phyloP scores from a whole-genome alignment of 495 filamentous ascomycete genomes.

The Platismatia glauca region DNA sequence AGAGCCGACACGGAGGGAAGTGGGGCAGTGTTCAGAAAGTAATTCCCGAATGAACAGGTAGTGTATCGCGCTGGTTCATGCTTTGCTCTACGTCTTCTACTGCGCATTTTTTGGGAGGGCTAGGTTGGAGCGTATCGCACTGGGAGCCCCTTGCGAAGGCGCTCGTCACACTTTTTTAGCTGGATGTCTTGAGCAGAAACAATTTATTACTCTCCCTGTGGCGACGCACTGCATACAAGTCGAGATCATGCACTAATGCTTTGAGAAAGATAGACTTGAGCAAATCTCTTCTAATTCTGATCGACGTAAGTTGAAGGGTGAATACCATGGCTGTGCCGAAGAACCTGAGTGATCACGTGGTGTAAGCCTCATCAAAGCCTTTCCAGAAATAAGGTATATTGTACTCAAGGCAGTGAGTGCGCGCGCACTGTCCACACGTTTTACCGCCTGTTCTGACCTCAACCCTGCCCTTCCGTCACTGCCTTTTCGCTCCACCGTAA shows the following conservation, averaged over 20 bases:
- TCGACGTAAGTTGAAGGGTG: too few species aligned
- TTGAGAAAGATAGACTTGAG: not conserved
- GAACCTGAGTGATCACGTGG: too few species aligned
- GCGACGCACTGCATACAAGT: not conserved
- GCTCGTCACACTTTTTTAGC: not conserved
- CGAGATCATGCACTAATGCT: not conserved
- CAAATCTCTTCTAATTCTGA: too few species aligned
- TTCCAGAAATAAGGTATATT: too few species aligned
- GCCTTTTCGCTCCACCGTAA: too few species aligned
- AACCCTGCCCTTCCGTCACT: too few species aligned
- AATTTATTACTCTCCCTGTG: not conserved
- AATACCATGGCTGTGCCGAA: too few species aligned
- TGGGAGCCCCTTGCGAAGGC: not conserved
- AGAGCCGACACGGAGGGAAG: not conserved
- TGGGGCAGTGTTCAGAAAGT: not conserved
- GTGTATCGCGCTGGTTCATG: not conserved
- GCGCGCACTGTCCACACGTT: too few species aligned
- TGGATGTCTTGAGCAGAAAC: not conserved
- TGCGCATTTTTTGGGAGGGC: not conserved
- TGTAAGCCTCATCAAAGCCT: too few species aligned
- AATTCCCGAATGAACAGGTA: not conserved
- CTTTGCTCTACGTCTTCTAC: not conserved
- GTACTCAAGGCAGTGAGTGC: too few species aligned
- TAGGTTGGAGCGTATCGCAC: not conserved
- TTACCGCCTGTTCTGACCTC: too few species aligned